A percentile compares a stretch with the other conserved stretches of the same genome.
These are phyloP conservation scores for Phoma sp. DNA, from an alignment of 2,329 filamentous ascomycete species.

Conservation along the genomic window DNA sequence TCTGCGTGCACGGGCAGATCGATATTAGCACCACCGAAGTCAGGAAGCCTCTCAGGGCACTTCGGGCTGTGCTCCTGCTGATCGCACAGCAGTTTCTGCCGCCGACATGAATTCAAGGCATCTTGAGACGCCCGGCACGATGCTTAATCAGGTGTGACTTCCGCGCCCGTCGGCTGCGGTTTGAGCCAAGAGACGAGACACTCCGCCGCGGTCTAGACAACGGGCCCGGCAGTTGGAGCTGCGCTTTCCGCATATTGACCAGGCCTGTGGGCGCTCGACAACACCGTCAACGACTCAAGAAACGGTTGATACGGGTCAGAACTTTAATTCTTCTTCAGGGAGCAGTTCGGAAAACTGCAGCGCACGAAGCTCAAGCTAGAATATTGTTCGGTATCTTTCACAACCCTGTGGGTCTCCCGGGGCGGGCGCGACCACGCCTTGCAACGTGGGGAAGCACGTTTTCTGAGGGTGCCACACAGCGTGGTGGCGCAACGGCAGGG, in stretches of 20 bases:
- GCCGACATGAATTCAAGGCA: conserved; percentile 17
- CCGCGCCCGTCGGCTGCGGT: conserved; percentile 23
- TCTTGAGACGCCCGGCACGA: conserved; percentile 22
- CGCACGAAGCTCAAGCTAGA: conserved; percentile 23
- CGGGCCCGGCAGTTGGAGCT: conserved; percentile 11
- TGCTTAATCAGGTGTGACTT: conserved; percentile 25
- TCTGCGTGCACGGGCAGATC: conserved; percentile 28
- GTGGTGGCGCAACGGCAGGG: conserved; percentile 26
- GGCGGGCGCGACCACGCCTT: conserved; percentile 34
- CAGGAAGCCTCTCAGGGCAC: conserved; percentile 7
- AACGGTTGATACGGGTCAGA: background rate
- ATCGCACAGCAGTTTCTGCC: conserved; percentile 15
- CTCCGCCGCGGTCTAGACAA: conserved; percentile 14
- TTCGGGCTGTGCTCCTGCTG: conserved; percentile 23
- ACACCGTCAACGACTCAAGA: conserved; percentile 1
- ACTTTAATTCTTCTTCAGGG: conserved; percentile 10
- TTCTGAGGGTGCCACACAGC: conserved; percentile 30
- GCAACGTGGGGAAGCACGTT: conserved; percentile 44
- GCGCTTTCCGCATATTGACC: conserved; percentile 3
- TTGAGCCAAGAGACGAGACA: conserved; percentile 19
- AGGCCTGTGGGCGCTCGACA: conserved; percentile 4
- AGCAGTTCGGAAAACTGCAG: background rate
- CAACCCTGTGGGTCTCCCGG: conserved; percentile 31
- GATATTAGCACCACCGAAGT: conserved; percentile 23
- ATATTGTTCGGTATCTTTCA: conserved; percentile 19